Base-by-base conservation (phyloP, 2,329 filamentous ascomycete genomes). In the Beauveria medogensis region DNA sequence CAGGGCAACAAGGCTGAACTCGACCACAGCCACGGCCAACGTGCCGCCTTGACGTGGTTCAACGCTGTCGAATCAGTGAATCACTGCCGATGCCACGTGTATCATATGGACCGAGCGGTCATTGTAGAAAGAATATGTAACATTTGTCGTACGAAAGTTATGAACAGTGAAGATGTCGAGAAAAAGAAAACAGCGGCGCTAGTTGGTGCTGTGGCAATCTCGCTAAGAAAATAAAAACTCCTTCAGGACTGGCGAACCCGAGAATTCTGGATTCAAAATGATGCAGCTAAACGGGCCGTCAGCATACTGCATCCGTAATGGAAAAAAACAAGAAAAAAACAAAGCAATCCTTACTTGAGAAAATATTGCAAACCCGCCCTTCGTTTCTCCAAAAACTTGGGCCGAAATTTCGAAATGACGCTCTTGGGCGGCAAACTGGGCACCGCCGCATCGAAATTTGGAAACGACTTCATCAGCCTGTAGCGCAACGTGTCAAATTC, bases 401-500 rank as follows among this genome's bases (percentile, higher is more conserved):
- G 87, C 56, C 89, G 82, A 70, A 97, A 96, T 78, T 83, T 90
- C 77, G 89, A 93, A 59, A 97, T 85, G 56, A 95, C 79, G 71
- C 91, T 96, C 77, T 99, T 99, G 40, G 91, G 91, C 50, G 94
- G 94, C 63, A 99, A 79, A 41, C 84, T 80, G n/a, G 94, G 94
- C 70, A 99, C 85, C n/a, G 92, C 91, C 26, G 84, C 89, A 69
- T 85, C 86, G 24, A 92, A 92, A 67, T 88, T 83, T 5, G 94
- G 93, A 67, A 97, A 97, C 1, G 91, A 90, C 67, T 82, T 79
- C 48, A 91, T 78, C 22, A 99, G 82, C 65, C 86, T 85, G 55
- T 81, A 76, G 59, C 92, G 84, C 63, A 99, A 82, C 60, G 90
- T 85, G 72, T 95, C 91, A 70, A 97, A 97, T 72, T 97, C 93